These are phyloP conservation scores for Neonothopanus nambi DNA, from an alignment of 1,284 basidiomycete genomes.

Conservation along the genomic window DNA sequence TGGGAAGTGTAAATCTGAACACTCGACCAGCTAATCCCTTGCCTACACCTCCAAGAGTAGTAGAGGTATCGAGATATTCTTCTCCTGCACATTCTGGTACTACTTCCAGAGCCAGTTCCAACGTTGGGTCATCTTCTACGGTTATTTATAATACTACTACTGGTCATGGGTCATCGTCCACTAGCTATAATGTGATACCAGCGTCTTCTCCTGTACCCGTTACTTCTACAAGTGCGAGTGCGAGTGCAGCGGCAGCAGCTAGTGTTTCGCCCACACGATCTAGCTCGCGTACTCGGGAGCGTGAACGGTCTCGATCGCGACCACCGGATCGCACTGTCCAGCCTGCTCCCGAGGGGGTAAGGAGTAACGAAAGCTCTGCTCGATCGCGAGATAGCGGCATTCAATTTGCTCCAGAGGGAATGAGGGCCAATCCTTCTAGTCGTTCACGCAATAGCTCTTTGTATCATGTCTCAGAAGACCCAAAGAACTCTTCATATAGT, in stretches of 20 bases:
- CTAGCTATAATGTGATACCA: conserved; percentile 3
- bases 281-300: too few species aligned
- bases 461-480: too few species aligned
- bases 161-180: conserved; percentile 1
- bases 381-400: not conserved
- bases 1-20: not conserved
- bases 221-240: conserved; percentile 3
- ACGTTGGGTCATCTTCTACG: conserved; percentile 6
- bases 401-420: conserved; percentile 4
- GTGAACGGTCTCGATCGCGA: too few species aligned
- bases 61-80: conserved; percentile 1
- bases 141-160: conserved; percentile 2
- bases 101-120: not conserved
- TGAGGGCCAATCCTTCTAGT: not conserved
- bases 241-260: conserved; percentile 4
- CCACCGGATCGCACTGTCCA: not conserved
- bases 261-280: not conserved
- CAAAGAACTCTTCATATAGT: too few species aligned
- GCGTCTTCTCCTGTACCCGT: not conserved
- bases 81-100: not conserved
- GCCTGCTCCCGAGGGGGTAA: not conserved
- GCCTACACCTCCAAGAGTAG: conserved; percentile 7
- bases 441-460: too few species aligned
- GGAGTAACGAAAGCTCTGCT: not conserved
- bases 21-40: conserved; percentile 6